Base-by-base conservation (phyloP, 2,329 filamentous ascomycete species). In the Diaporthe nobilis region DNA sequence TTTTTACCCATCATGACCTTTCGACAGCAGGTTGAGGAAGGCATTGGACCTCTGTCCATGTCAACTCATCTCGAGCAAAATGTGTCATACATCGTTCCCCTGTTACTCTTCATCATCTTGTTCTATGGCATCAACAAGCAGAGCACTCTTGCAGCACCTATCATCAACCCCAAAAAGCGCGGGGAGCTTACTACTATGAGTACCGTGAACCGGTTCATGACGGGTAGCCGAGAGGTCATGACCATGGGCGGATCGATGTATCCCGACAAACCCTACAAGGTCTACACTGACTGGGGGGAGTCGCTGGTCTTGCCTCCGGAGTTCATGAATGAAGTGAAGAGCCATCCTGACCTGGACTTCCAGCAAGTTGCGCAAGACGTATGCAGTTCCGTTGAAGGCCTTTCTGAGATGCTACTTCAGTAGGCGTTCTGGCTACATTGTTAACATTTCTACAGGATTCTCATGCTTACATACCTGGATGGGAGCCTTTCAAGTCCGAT, bases 381-480 rank as follows among this genome's bases (percentile, higher is more conserved):
- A 73, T 22, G 57, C 47, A 10, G 13, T 7, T n/a, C 25, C 39
- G n/a, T 31, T 13, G 37, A 49, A 1, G 22, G 1, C 7, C 15
- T 47, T 42, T 17, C 1, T n/a, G n/a, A 58, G 28, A 47, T 13
- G 4, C 70, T 39, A 8, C 22, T 60, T 34, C 28, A 25, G 10
- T 47, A 42, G 17, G 15, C 25, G 8, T 65, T 2, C 8, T 47
- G 4, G 22, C 2, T 34, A 34, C 7, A 49, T 8, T 13, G 9
- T 6, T 49, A 9, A 65, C 15, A 22, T 22, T 34, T n/a, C 10
- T 10, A n/a, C 2, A 68, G 61, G 72, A 74, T 37, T 57, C 61
- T 37, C 63, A 68, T 53, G 72, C n/a, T 22, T 68, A 74, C 15
- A 7, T 68, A 9, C 72, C 72, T n/a, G 72, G 72, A n/a, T 74